Conservation (phyloP, 495 filamentous ascomycete genomes). For the Trichoderma erinaceum region DNA sequence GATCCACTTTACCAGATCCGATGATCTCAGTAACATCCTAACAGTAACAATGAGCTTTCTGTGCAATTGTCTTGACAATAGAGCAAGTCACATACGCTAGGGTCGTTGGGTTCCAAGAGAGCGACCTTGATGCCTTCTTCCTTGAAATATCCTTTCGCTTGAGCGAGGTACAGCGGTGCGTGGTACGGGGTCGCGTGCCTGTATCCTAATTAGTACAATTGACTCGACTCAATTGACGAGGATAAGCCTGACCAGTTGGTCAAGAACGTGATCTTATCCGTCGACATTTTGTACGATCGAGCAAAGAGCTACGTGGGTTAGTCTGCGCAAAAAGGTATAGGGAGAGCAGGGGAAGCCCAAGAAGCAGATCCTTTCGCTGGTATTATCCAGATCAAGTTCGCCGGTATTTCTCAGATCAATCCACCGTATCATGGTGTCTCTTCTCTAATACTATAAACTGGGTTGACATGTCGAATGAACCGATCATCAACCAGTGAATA, state of each 20-base stretch:
- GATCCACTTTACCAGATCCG: conserved; percentile 62
- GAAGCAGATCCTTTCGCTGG: conserved; percentile 77
- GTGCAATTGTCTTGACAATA: not conserved
- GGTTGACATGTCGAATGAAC: not conserved
- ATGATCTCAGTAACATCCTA: conserved; percentile 66
- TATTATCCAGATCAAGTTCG: conserved; percentile 81
- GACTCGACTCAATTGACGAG: conserved; percentile 15
- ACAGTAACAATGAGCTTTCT: not conserved
- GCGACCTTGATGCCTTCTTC: conserved; percentile 66
- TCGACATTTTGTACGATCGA: conserved; percentile 52
- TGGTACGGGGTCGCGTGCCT: conserved; percentile 72
- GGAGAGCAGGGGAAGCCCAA: conserved; percentile 37
- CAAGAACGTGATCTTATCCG: conserved; percentile 70
- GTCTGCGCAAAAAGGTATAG: conserved; percentile 25
- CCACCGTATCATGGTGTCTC: conserved; percentile 13
- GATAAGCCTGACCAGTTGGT: conserved; percentile 56
- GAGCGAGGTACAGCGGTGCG: conserved; percentile 63
- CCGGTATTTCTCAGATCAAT: conserved; percentile 39
- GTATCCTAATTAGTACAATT: conserved; percentile 18
- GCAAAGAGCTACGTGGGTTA: conserved; percentile 29
- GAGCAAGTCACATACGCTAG: conserved; percentile 35
- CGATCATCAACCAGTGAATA: not conserved
- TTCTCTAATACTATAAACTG: not conserved
- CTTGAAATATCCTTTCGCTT: conserved; percentile 63
- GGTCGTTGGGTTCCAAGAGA: conserved; percentile 65